Conservation (phyloP, 192 early-diverging fungal species). For the Backusella luteola region DNA sequence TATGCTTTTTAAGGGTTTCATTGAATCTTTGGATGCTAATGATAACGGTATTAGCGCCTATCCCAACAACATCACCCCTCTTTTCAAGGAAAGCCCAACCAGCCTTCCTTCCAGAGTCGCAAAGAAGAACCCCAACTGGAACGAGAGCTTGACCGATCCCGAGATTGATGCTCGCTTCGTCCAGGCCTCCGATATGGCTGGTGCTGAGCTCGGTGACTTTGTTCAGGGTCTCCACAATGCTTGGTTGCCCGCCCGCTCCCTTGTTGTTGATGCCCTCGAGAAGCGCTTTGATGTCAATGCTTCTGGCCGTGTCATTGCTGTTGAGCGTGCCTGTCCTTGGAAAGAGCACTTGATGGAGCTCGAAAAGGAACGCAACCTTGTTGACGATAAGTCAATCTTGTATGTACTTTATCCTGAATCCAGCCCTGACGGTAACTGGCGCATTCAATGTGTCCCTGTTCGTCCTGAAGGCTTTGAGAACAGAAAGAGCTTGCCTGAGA, state of each 20-base stretch:
- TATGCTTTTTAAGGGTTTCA: constrained; percentile 49
- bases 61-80: constrained; percentile 72
- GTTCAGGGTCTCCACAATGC: constrained; percentile 69
- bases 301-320: constrained; percentile 77
- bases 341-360: constrained; percentile 84
- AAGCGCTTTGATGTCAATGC: constrained; percentile 55
- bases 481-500: constrained; percentile 77
- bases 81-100: constrained; percentile 78
- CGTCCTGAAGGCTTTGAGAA: constrained; percentile 61
- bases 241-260: constrained; percentile 87
- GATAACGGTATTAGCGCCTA: constrained; percentile 95
- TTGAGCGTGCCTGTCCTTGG: constrained; percentile 90
- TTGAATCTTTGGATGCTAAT: constrained; percentile 78
- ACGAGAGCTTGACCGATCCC: constrained; percentile 65
- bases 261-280: constrained; percentile 77
- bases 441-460: constrained; percentile 70
- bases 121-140: constrained; percentile 94
- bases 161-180: constrained; percentile 67
- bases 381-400: constrained; percentile 51
- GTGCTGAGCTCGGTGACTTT: constrained; percentile 68
- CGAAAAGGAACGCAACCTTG: constrained; percentile 56
- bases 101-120: constrained; percentile 78
- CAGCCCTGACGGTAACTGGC: constrained; percentile 58
- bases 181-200: constrained; percentile 73
- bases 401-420: constrained; percentile 83